Base-by-base conservation (phyloP, 1,284 basidiomycete species). In the Puccinia coronata region DNA sequence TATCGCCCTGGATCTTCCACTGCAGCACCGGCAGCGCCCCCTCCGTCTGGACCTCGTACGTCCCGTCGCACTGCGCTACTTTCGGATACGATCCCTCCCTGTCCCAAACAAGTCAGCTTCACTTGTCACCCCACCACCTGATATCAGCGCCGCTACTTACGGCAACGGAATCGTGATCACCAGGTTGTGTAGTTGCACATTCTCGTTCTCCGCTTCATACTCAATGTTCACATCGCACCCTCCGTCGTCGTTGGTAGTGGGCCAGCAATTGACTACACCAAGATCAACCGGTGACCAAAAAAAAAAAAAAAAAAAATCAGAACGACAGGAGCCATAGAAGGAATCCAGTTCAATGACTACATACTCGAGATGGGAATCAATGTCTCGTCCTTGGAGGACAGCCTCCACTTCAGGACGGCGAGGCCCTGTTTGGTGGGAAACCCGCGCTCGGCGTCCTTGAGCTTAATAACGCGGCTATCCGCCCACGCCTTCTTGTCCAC, bases 161-260 rank as follows among this genome's bases (percentile, higher is more conserved):
- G 95, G 95, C 70, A 98, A 90, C 36, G 96, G 96, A 83, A 98
- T 96, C 76, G 92, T 92, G 83, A 98, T 94, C 84, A 92, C 89
- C 47, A 96, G 90, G 85, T 97, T 93, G 85, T 93, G 91, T 3
- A 98, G 88, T 0, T 90, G 90, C 80, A 96, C 87, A 8, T 77
- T 55, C 9, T 84, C 55, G 82, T 90, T 90, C 83, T 92, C 90
- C 69, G 98, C 92, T 86, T 98, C 95, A 86, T 97, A 99, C 87
- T 98, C 96, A 84, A 98, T 93, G 86, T 93, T 96, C 80, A 98
- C 94, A 83, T 97, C 95, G 84, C 92, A 93, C 0, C 91, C 92
- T 36, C 94, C 94, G 84, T 95, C 92, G 84, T 94, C 95, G 71
- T 92, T 92, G 1, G 93, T 92, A 41, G 94, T 92, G 5, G 96